A percentile compares a stretch with the other conserved stretches of the same genome.
These are phyloP conservation scores for Usnea hakonensis DNA, from an alignment of 495 filamentous ascomycete genomes.

Conservation along the genomic window DNA sequence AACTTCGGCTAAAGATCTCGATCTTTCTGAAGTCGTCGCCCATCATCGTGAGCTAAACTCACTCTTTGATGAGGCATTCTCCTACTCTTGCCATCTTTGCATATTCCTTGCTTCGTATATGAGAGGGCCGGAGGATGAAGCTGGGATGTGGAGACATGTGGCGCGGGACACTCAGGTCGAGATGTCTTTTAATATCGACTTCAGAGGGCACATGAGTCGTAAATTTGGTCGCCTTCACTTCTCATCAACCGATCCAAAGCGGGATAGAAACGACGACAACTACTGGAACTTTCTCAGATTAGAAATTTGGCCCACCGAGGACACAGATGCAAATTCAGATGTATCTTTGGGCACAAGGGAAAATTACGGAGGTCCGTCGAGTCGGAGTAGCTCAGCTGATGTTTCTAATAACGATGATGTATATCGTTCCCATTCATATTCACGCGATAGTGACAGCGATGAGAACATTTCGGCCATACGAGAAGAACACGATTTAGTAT, in stretches of 20 bases:
- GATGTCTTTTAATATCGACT: neutral
- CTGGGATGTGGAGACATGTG: neutral
- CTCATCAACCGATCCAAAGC: neutral
- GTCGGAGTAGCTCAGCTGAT: neutral
- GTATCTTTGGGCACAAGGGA: too few relatives aligned
- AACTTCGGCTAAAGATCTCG: neutral
- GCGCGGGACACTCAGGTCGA: neutral
- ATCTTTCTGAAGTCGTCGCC: neutral
- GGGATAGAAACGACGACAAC: neutral
- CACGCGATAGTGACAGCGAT: neutral
- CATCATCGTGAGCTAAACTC: constrained; percentile 2
- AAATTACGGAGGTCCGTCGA: neutral
- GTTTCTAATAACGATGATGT: neutral
- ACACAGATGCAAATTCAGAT: neutral
- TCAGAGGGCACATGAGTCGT: neutral
- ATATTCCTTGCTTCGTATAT: neutral
- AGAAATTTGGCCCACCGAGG: neutral
- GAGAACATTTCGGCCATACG: neutral
- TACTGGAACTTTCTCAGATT: neutral
- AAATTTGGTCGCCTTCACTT: neutral
- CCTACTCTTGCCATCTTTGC: neutral
- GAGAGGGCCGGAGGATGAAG: neutral
- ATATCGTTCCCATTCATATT: neutral
- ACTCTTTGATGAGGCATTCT: neutral
- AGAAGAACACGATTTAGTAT: neutral